phyloP scores from a whole-genome alignment of 2,329 filamentous ascomycete genomes.

The Septoria linicola region DNA sequence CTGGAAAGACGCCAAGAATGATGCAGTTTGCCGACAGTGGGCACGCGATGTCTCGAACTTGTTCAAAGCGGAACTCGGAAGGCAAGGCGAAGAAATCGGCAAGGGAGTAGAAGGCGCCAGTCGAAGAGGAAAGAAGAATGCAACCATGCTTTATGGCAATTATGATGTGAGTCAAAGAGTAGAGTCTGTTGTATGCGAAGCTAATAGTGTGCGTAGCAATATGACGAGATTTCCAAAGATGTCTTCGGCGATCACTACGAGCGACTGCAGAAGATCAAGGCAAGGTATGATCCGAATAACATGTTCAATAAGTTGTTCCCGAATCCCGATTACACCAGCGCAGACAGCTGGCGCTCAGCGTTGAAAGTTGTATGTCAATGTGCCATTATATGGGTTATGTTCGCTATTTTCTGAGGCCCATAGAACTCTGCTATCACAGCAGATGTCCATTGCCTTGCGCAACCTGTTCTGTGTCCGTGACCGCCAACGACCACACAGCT shows the following conservation, averaged over 20 bases:
- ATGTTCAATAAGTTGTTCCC: conserved; percentile 46
- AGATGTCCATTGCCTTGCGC: no score
- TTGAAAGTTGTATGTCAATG: no score
- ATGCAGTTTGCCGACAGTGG: conserved; percentile 31
- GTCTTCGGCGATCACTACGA: conserved; percentile 49
- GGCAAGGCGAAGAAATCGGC: conserved; percentile 24
- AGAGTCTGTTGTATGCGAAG: not conserved
- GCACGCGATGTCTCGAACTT: conserved; percentile 30
- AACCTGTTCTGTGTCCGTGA: no score
- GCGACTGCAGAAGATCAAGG: conserved; percentile 46
- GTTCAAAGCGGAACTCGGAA: conserved; percentile 31
- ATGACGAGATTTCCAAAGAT: conserved; percentile 36
- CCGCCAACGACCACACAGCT: no score
- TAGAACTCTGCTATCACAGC: no score
- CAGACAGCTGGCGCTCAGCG: not conserved
- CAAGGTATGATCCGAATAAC: conserved; percentile 48
- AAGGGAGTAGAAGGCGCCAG: conserved; percentile 30
- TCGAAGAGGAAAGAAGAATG: conserved; percentile 30
- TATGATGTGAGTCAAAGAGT: conserved; percentile 29
- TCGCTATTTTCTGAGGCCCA: no score
- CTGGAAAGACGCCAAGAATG: conserved; percentile 33
- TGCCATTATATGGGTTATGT: no score
- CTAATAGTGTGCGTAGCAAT: conserved; percentile 27
- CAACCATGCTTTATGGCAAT: conserved; percentile 34
- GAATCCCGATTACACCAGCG: conserved; percentile 25